Conservation (phyloP, 106 monocot species). For the Dactylorhiza incarnata region DNA sequence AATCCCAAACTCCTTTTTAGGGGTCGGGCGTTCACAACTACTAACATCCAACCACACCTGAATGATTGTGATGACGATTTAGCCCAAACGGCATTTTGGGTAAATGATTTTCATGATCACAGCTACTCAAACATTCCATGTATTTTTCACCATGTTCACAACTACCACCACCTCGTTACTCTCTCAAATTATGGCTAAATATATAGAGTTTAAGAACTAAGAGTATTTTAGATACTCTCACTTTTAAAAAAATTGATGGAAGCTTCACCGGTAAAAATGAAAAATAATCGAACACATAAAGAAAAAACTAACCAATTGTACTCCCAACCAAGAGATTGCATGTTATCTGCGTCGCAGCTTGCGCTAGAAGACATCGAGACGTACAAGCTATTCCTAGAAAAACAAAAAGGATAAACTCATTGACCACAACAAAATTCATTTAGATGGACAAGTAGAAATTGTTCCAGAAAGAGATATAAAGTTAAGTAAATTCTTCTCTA, state of each 20-base stretch:
- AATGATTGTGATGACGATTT: too few relatives aligned
- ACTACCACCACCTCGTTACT: too few relatives aligned
- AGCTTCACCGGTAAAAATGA: neutral
- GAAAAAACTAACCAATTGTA: neutral
- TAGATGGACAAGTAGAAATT: neutral
- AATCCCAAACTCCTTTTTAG: too few relatives aligned
- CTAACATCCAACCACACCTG: too few relatives aligned
- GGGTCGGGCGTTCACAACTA: too few relatives aligned
- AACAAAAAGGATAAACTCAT: neutral
- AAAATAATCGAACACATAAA: neutral
- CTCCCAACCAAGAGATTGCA: conserved; percentile 7
- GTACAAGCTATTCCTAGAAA: neutral
- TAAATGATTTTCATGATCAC: too few relatives aligned
- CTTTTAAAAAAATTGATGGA: neutral
- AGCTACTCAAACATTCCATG: too few relatives aligned
- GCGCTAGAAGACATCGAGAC: conserved; percentile 1
- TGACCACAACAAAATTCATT: neutral
- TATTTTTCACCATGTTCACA: too few relatives aligned
- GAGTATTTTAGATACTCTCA: too few relatives aligned
- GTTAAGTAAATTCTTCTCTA: neutral
- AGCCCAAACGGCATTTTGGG: too few relatives aligned
- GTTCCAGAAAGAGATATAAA: neutral
- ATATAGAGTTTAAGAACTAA: too few relatives aligned
- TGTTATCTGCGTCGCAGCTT: neutral
- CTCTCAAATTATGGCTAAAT: too few relatives aligned